Base-by-base conservation (phyloP, 2,329 filamentous ascomycete species). In the Penicillium freii region DNA sequence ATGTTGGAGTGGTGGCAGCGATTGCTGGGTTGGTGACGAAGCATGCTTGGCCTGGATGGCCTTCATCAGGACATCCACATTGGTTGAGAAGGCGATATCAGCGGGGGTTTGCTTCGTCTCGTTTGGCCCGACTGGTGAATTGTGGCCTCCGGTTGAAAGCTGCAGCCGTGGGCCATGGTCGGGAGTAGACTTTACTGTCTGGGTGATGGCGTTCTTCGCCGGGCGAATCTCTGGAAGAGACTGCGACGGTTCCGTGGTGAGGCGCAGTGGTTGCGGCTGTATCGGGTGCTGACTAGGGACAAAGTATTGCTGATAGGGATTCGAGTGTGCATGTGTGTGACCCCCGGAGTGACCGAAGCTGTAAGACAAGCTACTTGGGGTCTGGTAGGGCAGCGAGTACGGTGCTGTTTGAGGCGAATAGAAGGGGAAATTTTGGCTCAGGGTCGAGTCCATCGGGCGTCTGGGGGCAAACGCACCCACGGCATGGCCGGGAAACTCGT, bases 1-100 rank as follows among this genome's bases (percentile, higher is more conserved):
- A 33, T 75, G 70, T 51, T 75, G 76, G 6, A 74, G 66, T 15
- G 71, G 66, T 38, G 74, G 70, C 21, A 72, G 61, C 51, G 73
- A 70, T 33, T 71, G 71, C 54, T 75, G 63, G 39, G 59, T 56
- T 36, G 66, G 63, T 19, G 69, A 59, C 48, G 63, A 54, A 38
- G 46, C 54, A 36, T 81, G 75, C 68, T 88, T 89, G 44, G 84
- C 79, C 72, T 96, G 92, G 45, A 97, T 93, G 0, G 88, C 85
- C 74, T 88, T 91, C 91, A 97, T 96, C 42, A 97, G 77, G 42
- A 86, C 87, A 71, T 97, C 92, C 38, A 97, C 87, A 58, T 91
- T 85, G 0, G 92, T 96, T n/a, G 84, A 82, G 71, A 92, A 93
- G 59, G 84, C 81, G 39, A 85, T 77, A n/a, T 83, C 78, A 36